Base-by-base conservation (phyloP, 1,284 basidiomycete genomes). In the Microbotryum lychnidis-dioicae region DNA sequence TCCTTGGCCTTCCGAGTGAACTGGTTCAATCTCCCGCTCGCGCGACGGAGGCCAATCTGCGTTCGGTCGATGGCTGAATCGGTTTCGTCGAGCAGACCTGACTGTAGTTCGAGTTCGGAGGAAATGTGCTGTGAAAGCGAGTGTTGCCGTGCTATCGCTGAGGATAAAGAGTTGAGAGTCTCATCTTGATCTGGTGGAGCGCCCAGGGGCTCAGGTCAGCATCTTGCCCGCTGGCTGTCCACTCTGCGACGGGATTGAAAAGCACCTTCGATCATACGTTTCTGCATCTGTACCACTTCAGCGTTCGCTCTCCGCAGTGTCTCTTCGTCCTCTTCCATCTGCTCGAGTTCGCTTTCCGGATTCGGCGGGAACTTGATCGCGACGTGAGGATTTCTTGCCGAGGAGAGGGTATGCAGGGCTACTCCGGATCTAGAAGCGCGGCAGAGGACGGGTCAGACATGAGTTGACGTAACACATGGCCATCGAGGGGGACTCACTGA, bases 41-140 rank as follows among this genome's bases (percentile, higher is more conserved):
- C 69, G 9, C 71, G 54, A 7, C 68, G 53, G 27, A 72, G 49
- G 29, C 65, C 60, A n/a, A 56, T 56, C 18, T 64, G 61, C 3
- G 71, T 72, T 14, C 69, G 60, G 47, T 72, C 68, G 16, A 72
- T 47, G 5, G 69, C 71, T 16, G 57, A 56, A 57, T 72, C 71
- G 6, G 71, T 72, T 44, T 72, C 71, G 51, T 72, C 71, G 18
- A 72, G 50, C 9, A 72, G 61, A 16, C 52, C 56, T 6, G 65
- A 64, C 12, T 72, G 71, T 5, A 69, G 49, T 42, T 72, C 71
- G 29, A 72, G 65, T 50, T 72, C 71, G n/a, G 69, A 67, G 14
- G 71, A 68, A 42, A 72, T 70, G 49, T 65, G 66, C 3, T 71
- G 54, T 0, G 68, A 70, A n/a, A 72, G 63, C 14, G 67, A 62